Conservation (phyloP, 805 yeast species). For the Starmerella scarabaei region DNA sequence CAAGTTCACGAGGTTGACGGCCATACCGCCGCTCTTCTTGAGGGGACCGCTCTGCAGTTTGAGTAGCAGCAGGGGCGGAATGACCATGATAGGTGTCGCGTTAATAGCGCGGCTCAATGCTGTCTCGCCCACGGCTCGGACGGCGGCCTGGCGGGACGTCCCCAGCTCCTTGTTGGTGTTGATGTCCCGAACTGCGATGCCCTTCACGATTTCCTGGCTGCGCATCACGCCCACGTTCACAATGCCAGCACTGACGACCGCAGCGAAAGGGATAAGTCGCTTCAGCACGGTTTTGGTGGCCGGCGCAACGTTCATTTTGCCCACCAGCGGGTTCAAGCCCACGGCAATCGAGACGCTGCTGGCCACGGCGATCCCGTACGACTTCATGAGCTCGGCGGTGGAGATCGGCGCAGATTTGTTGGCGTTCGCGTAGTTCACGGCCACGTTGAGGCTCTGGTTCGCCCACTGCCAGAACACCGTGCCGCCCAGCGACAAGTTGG, state of each 20-base stretch:
- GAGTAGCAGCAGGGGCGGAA: constrained; percentile 80
- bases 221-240: constrained; percentile 96
- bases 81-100: constrained; percentile 94
- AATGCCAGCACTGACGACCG: constrained; percentile 93
- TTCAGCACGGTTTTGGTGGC: constrained; percentile 58
- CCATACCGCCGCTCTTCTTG: constrained; percentile 50
- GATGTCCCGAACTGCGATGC: constrained; percentile 31
- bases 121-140: constrained; percentile 91
- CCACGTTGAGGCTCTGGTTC: constrained; percentile 92
- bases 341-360: constrained; percentile 94
- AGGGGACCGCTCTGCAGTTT: constrained; percentile 59
- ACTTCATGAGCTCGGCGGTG: constrained; percentile 59
- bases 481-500: constrained; percentile 78
- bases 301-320: constrained; percentile 60
- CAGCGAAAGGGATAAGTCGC: constrained; percentile 94
- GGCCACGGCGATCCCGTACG: constrained; percentile 76
- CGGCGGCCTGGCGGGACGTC: constrained; percentile 72
- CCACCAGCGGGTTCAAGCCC: constrained; percentile 86
- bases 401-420: constrained; percentile 88
- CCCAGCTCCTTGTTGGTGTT: constrained; percentile 37
- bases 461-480: constrained; percentile 97
- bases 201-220: constrained; percentile 71
- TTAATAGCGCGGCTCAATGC: constrained; percentile 89
- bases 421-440: constrained; percentile 90
- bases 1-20: constrained; percentile 61